Evolutionary conservation across 805 yeast species (phyloP).

Genomic region (Lachancea sp.): DNA sequence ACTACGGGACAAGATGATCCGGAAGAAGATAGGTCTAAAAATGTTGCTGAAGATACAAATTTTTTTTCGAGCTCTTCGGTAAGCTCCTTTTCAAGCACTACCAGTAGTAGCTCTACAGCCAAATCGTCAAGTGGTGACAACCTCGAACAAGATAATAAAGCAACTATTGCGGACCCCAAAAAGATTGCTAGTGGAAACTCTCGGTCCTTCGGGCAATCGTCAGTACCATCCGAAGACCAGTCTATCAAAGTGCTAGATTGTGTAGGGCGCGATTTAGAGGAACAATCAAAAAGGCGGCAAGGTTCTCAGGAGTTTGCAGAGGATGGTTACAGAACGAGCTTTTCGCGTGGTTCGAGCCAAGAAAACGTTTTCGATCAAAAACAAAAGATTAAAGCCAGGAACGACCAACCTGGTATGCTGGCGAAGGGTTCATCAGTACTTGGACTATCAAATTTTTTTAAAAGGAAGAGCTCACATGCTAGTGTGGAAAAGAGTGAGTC

Average conservation of each 20-base stretch:
- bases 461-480: constrained; percentile 15
- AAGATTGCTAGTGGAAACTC: background rate
- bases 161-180: background rate
- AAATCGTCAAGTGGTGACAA: background rate
- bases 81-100: constrained; percentile 1
- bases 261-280: constrained; percentile 7
- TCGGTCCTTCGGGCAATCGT: background rate
- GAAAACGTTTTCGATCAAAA: constrained; percentile 1
- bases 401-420: constrained; percentile 8
- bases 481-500: constrained; percentile 2
- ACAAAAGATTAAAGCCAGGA: background rate
- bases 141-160: background rate
- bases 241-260: constrained; percentile 7
- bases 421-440: constrained; percentile 16
- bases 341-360: constrained; percentile 2
- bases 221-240: background rate
- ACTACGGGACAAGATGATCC: constrained; percentile 2
- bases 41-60: background rate
- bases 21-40: background rate
- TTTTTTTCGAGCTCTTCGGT: constrained; percentile 2
- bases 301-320: background rate
- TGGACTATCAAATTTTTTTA: constrained; percentile 27
- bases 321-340: background rate
- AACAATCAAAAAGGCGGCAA: background rate
- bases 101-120: background rate